Base-by-base conservation (phyloP, 2,329 filamentous ascomycete genomes). In the Cytospora chrysosperma region DNA sequence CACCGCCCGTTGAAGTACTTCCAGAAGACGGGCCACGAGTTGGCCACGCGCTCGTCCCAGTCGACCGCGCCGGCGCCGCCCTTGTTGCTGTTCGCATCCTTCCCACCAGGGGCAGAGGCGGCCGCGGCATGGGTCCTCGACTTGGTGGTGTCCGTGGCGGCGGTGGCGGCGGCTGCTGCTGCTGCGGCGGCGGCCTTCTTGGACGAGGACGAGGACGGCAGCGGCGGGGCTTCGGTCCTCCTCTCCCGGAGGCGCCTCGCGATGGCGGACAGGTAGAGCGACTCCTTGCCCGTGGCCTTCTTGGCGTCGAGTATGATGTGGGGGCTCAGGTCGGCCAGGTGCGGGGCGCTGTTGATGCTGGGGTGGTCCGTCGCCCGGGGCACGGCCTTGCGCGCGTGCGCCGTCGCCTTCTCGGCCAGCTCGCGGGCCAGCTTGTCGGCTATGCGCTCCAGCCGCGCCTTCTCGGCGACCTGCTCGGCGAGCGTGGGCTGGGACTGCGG, bases 1-100 rank as follows among this genome's bases (percentile, higher is more conserved):
- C 90, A 88, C 62, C 83, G 85, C 1, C 95, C 95, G 74, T 98
- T 93, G 70, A 98, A 92, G 75, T 97, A 95, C 74, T 90, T 92
- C 70, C 88, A 84, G 69, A 97, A 87, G 52, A 83, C 79, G 2
- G 86, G 85, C 90, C 93, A 96, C 55, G 85, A 83, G 62, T 86
- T 83, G 50, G 85, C 81, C 17, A 91, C 75, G 64, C 87, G 85
- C 19, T 80, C 78, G 67, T 87, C 82, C 63, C 74, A 76, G 62
- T 70, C 70, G 9, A 30, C 60, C n/a, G 19, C 40, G 13, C 40
- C 40, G 15, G 8, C 21, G 55, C 54, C 55, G 21, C 52, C 47
- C 32, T 28, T 59, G 2, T 50, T 61, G 6, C 65, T 49, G 27
- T 47, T n/a, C n/a, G n/a, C n/a, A n/a, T n/a, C 55, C 10, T 55